Base-by-base conservation (phyloP, 177 flowering plant species). In the Vitis hybrid region DNA sequence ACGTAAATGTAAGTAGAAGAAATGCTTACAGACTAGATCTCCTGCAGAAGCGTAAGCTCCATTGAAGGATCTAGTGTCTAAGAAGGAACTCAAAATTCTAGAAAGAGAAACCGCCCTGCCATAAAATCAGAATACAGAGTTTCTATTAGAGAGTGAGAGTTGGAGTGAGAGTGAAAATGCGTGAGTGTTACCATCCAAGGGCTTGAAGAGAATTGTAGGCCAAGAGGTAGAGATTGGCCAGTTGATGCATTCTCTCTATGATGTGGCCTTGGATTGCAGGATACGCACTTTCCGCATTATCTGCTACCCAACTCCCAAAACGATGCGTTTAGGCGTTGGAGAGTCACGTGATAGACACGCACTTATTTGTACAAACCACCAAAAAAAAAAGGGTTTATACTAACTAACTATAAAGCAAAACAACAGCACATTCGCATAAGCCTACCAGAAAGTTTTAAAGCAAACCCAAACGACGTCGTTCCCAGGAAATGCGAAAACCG, bases 21-120 rank as follows among this genome's bases (percentile, higher is more conserved):
- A 45, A 51, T 7, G 67, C 82, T 71, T 64, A 90, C 97, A 85
- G 48, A 91, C 82, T 26, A 90, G 70, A 18, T 83, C 81, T 55
- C 97, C 97, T 11, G 97, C 78, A 59, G 90, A 83, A 66, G 87
- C 77, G 67, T 87, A 89, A 55, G 92, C 85, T 58, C 80, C 87
- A 64, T 55, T 61, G 60, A 87, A 49, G 22, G 97, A 84, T 19
- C 80, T 72, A 58, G 84, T 78, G 45, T 79, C 60, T 2, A 73
- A 53, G 14, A 87, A 70, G 66, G 71, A 72, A 70, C 66, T 72
- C 78, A 87, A 51, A 68, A 91, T 66, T 57, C 66, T 76, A 51
- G 33, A 78, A 12, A 89, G 80, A 70, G 90, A 72, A 66, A 86
- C 16, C 20, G 86, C 73, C 97, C 94, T 91, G 89, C 66, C 60